Base-by-base conservation (phyloP, 2,329 filamentous ascomycete species). In the Juglanconis oblonga region DNA sequence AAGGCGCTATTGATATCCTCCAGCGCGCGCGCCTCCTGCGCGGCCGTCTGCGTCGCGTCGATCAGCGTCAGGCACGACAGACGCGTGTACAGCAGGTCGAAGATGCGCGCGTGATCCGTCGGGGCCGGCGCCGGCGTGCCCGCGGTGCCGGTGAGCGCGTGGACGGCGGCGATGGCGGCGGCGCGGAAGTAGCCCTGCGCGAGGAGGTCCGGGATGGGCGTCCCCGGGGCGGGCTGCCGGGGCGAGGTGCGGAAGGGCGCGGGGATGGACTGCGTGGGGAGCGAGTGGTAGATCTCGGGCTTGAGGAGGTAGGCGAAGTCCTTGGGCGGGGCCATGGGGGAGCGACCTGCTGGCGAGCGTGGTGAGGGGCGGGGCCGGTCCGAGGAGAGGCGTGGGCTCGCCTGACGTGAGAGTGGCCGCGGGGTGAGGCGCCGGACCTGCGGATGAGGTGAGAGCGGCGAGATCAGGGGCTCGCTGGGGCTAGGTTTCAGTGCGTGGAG, bases 231-330 rank as follows among this genome's bases (percentile, higher is more conserved):
- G 1, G 91, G 87, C 64, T 87, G 85, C 63, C 87, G 80, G 24
- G 85, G 73, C 0, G 90, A 84, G 64, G 84, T 84, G 62, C 90
- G 86, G 72, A 97, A 94, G 3, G 91, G 76, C 0, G 78, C 69
- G 0, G 86, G 85, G 11, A 87, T 74, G 63, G 81, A 79, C 49
- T 86, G 80, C 14, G 82, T 83, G 1, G 89, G 87, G 31, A 97
- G 79, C 1, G 89, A 86, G 70, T 97, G 93, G 77, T 94, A 97
- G 58, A 93, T 88, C 64, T 91, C 86, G 3, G 91, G 87, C 24
- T 88, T 85, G 10, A 95, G 83, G 50, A 97, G 86, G 72, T 89
- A 94, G 17, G 87, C 86, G 66, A 97, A 90, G 76, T 96, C 89
- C 68, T 90, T 89, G 40, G 78, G 73, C n/a, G 79, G 72, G 10